Evolutionary conservation across 2,329 filamentous ascomycete genomes (phyloP).

Genomic region (Rhynchosporium secalis): DNA sequence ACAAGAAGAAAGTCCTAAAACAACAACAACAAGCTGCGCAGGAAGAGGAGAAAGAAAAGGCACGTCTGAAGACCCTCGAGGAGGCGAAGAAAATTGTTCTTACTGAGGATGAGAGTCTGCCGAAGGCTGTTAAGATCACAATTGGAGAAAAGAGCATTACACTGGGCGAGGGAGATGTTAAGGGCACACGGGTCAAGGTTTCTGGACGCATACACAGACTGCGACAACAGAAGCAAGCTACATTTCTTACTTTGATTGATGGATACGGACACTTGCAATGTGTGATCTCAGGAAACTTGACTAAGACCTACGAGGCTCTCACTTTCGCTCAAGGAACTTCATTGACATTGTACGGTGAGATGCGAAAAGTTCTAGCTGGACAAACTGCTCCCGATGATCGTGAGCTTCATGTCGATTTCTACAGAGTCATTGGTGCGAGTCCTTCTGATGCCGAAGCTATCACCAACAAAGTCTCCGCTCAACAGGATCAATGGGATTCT

Average conservation of each 20-base stretch:
- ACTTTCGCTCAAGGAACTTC: conserved; percentile 71
- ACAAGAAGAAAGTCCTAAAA: conserved; percentile 83
- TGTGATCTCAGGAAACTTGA: conserved; percentile 74
- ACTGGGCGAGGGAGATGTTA: conserved; percentile 56
- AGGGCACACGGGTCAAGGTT: conserved; percentile 76
- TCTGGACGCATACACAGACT: conserved; percentile 81
- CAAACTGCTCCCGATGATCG: conserved; percentile 69
- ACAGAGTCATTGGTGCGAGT: conserved; percentile 65
- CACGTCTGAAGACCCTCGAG: conserved; percentile 69
- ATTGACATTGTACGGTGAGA: conserved; percentile 67
- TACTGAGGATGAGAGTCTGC: conserved; percentile 69
- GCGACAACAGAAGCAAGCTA: conserved; percentile 77
- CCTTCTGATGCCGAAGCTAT: conserved; percentile 74
- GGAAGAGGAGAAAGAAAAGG: conserved; percentile 71
- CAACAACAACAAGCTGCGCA: conserved; percentile 71
- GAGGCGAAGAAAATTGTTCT: conserved; percentile 78
- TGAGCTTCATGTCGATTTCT: conserved; percentile 73
- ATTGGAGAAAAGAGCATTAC: conserved; percentile 69
- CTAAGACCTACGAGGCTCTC: conserved; percentile 72
- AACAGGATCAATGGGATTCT: conserved; percentile 59
- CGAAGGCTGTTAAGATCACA: conserved; percentile 72
- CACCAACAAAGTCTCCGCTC: conserved; percentile 68
- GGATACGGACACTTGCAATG: conserved; percentile 86
- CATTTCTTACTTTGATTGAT: conserved; percentile 84
- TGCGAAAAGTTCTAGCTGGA: conserved; percentile 65